Percentiles rank a stretch among this genome's conserved stretches.
phyloP scores from a whole-genome alignment of 2,329 filamentous ascomycete genomes.

The Didymella pomorum region DNA sequence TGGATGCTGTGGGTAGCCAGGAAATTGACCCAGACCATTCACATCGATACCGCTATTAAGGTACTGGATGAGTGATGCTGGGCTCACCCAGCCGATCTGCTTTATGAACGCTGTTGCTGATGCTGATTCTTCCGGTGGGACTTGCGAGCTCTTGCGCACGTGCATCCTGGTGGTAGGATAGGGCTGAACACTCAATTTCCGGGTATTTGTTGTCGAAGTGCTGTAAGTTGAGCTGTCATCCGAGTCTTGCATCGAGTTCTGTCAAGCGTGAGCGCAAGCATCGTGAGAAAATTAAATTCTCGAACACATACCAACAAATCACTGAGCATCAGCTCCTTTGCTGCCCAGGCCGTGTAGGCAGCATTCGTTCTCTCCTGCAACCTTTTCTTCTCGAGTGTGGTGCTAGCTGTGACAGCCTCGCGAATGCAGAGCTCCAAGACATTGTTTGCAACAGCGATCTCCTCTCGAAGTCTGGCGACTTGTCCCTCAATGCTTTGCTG shows the following conservation, averaged over 20 bases:
- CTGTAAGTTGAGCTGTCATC: constrained; percentile 22
- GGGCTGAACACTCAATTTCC: constrained; percentile 15
- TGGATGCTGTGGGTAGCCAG: constrained; percentile 21
- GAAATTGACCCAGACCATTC: constrained; percentile 17
- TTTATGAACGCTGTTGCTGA: constrained; percentile 23
- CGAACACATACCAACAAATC: constrained; percentile 13
- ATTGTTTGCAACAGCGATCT: constrained; percentile 18
- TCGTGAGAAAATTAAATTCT: background rate
- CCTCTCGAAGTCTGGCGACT: constrained; percentile 12
- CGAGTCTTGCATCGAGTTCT: constrained; percentile 19
- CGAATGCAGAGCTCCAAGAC: constrained; percentile 21
- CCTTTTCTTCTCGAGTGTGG: constrained; percentile 17
- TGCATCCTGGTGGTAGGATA: constrained; percentile 19
- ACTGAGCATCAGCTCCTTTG: constrained; percentile 16
- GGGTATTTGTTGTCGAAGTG: constrained; percentile 7
- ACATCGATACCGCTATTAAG: constrained; percentile 21
- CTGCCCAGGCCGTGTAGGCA: constrained; percentile 20
- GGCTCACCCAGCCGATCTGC: constrained; percentile 22
- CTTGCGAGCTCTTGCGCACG: constrained; percentile 16
- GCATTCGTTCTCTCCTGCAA: constrained; percentile 21
- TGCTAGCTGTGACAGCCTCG: constrained; percentile 18
- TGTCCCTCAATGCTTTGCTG: constrained; percentile 16
- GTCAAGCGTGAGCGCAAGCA: background rate
- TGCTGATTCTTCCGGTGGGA: constrained; percentile 6
- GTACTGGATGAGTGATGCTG: constrained; percentile 21